Base-by-base conservation (phyloP, 495 filamentous ascomycete genomes). In the Jackrogersella multiformis region DNA sequence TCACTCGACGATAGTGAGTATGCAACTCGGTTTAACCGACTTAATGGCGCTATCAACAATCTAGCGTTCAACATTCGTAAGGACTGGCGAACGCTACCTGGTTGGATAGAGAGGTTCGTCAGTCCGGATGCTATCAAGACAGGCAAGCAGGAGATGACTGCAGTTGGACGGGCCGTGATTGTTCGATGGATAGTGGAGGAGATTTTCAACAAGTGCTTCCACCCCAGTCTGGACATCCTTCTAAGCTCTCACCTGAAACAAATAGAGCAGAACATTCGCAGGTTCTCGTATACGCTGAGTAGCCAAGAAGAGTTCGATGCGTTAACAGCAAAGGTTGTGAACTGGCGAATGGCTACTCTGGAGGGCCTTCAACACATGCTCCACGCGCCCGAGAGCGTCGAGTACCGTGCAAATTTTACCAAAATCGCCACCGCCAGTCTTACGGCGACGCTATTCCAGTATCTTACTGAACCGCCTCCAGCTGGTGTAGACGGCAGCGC, bases 1-100 rank as follows among this genome's bases (percentile, higher is more conserved):
- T 93, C 95, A 4, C 88, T 98, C 26, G 95, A 99, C 76, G 95
- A 99, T 75, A 96, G 89, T 74, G 95, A 98, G 80, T 99, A 99
- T 70, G 83, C 87, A 36, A 92, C 89, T 32, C 87, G 96, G 10
- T 98, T 99, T 75, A 90, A 90, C 62, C 91, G 96, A 15, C 85
- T 99, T 36, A 95, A 99, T 66, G 94, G 95, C 41, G 92, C 95
- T 6, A 94, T 97, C 71, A 94, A 93, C 66, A 95, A 99, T 71
- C 82, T 99, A 0, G 89, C 96, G 1, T 99, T 97, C 77, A 92
- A 92, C 51, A 93, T 97, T 69, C 89, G 96, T 32, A 97, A 97
- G 74, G 88, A 94, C 69, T 99, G 95, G 95, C 86, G 86, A 64
- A 78, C 81, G 18, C 78, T 98, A 28, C 95, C 95, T 1, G 53